Percentiles rank a stretch among this genome's conserved stretches.
Evolutionary conservation across 495 filamentous ascomycete genomes (phyloP).

Genomic region (Penicillium cataractarum): DNA sequence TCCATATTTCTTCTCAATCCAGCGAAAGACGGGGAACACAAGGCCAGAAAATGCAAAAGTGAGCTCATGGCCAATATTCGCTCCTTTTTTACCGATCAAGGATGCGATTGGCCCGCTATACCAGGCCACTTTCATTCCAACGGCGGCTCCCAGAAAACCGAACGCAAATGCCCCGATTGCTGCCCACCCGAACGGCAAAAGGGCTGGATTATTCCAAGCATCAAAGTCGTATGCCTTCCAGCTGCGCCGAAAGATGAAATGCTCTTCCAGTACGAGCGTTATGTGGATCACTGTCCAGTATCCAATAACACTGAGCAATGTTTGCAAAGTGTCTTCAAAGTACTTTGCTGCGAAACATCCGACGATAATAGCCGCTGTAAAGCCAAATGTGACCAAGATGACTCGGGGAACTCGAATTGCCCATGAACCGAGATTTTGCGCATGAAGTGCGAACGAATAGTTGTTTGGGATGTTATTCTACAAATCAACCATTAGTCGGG

Average conservation of each 20-base stretch:
- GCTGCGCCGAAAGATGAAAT: constrained; percentile 69
- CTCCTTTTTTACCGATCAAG: constrained; percentile 59
- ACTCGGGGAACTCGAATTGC: constrained; percentile 37
- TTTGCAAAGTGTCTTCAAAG: constrained; percentile 31
- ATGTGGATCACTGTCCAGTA: constrained; percentile 80
- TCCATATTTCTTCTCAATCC: constrained; percentile 27
- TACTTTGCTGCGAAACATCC: constrained; percentile 32
- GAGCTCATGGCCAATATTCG: constrained; percentile 71
- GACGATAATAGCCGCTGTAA: constrained; percentile 24
- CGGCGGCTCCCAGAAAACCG: constrained; percentile 66
- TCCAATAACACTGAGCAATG: constrained; percentile 38
- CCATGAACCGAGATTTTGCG: constrained; percentile 41
- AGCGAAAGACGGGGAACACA: constrained; percentile 27
- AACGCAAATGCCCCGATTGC: constrained; percentile 63
- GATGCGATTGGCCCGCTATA: constrained; percentile 66
- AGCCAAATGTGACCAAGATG: constrained; percentile 32
- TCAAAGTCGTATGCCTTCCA: constrained; percentile 59
- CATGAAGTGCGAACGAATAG: constrained; percentile 34
- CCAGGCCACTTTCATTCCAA: constrained; percentile 74
- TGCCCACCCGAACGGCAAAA: constrained; percentile 66
- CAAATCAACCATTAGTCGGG: background rate
- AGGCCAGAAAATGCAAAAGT: constrained; percentile 39
- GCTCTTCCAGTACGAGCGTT: constrained; percentile 65
- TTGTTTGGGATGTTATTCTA: constrained; percentile 39
- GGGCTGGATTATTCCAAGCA: constrained; percentile 54